Conservation (phyloP, 352 stramenopile species). For the Pythium brassicae region DNA sequence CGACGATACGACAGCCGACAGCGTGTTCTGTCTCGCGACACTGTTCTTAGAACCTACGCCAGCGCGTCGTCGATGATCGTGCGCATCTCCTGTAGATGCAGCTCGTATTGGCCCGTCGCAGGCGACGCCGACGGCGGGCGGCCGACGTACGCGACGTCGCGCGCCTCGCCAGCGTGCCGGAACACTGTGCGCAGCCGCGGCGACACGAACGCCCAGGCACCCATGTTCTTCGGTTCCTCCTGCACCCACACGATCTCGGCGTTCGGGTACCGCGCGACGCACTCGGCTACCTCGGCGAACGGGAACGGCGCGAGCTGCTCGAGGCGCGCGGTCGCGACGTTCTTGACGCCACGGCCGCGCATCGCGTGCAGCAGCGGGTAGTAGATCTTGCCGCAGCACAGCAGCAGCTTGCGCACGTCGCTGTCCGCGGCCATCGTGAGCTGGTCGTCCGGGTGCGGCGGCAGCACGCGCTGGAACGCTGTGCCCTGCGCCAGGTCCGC, state of each 20-base stretch:
- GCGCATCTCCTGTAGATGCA: constrained; percentile 93
- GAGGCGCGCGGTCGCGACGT: constrained; percentile 68
- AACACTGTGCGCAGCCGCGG: constrained; percentile 93
- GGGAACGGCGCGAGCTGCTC: constrained; percentile 95
- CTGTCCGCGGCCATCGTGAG: constrained; percentile 56
- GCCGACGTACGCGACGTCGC: constrained; percentile 90
- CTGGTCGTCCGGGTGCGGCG: constrained; percentile 70
- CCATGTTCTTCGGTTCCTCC: constrained; percentile 99
- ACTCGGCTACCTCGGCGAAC: constrained; percentile 94
- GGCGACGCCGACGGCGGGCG: constrained; percentile 92
- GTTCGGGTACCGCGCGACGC: constrained; percentile 90
- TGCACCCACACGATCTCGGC: constrained; percentile 96
- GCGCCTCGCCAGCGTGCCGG: constrained; percentile 65
- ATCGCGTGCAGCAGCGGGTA: constrained; percentile 68
- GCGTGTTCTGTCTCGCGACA: background rate
- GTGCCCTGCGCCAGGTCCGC: constrained; percentile 53
- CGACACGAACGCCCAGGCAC: constrained; percentile 91
- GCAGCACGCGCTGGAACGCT: constrained; percentile 63
- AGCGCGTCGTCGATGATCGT: constrained; percentile 89
- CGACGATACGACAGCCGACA: background rate
- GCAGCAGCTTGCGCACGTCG: constrained; percentile 68
- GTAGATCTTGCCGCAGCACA: constrained; percentile 87
- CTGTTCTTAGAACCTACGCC: constrained; percentile 15
- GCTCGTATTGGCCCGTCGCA: constrained; percentile 93
- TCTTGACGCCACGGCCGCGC: constrained; percentile 41